Evolutionary conservation across 2,329 filamentous ascomycete genomes (phyloP), one percentile per base, ranked within the genome.

Genomic region (Neofusicoccum sp.): DNA sequence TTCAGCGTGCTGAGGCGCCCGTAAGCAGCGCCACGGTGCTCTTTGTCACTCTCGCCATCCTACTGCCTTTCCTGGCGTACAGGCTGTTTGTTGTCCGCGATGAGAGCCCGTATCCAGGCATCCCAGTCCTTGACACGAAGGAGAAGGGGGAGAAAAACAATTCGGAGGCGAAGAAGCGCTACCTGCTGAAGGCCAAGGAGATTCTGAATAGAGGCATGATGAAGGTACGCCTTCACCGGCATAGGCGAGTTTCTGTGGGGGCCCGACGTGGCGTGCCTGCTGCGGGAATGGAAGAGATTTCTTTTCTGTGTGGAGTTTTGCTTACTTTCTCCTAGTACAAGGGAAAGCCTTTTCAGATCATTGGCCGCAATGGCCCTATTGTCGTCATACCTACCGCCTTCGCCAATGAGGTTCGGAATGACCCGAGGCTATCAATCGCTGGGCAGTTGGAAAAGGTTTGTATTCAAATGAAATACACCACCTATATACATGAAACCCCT

Each of bases 111-210:
- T 48, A 48, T 16, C 45, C 45, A 16, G 45, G 45, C 28, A 48
- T 48, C n/a, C 45, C 45, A 6, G 9, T 48, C 6, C 9, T 48
- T 12, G 45, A 48, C 30, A 48, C 45, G n/a, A 48, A 48, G 30
- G 45, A 48, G 30, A 30, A 48, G 45, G 45, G 45, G 28, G 45
- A 48, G 45, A 48, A 48, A 30, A 48, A 28, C 45, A 48, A 48
- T 16, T 48, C 45, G 2, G 45, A 48, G 11, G 45, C 45, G 14
- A 48, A 48, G 30, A 48, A 48, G 45, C 45, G 45, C 30, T 48
- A 48, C 12, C 45, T 48, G 28, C 30, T 48, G 45, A 33, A 48
- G 28, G 45, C 45, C 6, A 48, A 48, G 45, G 28, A 48, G 28
- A 33, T 48, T 16, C 28, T 48, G 6, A 28, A 34, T 8, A 30